Evolutionary conservation across 2,329 filamentous ascomycete species (phyloP), one percentile per base, ranked within the genome.

Genomic region (Parafenestella ontariensis): DNA sequence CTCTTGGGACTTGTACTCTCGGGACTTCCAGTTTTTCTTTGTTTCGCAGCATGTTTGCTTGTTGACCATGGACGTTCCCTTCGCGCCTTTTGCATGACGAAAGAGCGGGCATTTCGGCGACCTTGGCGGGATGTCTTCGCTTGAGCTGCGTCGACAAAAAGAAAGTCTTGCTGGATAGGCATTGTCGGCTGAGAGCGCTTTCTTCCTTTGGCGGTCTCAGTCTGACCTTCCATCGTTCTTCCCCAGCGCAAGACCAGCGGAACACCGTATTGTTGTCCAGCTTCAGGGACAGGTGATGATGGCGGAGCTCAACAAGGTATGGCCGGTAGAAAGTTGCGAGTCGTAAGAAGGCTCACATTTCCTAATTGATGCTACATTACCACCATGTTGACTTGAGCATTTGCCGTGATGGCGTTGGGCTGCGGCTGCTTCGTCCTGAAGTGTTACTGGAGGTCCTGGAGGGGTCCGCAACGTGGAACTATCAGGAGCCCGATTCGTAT

Each of bases 21-120:
- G 11, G 61, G 61, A 42, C 62, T 69, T 10, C 29, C 50, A 5
- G 50, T 36, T 42, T 61, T 70, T 39, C 66, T 63, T 52, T 71
- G 66, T 54, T 73, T 75, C 34, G 66, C 60, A 33, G 67, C 64
- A 58, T 74, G 64, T 61, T 75, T 76, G 66, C 74, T 76, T 33
- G 74, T 76, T 2, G 73, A 76, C 74, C 74, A 76, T 49, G 72
- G 72, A 21, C 68, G 65, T 54, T 75, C 72, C 53, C 68, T 71
- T 23, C 74, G 64, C 23, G 72, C 74, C 46, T 71, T 75, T 61
- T 75, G 72, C 74, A 76, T 76, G 18, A 76, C 73, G 61, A 75
- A 76, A 37, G 74, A 75, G 49, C 74, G 73, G 66, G 72, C 73
- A 72, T 73, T 73, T 46, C 72, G 73, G 39, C 73, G 72, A 39